phyloP scores from a whole-genome alignment of 805 yeast genomes.

The Metschnikowia aberdeeniae region DNA sequence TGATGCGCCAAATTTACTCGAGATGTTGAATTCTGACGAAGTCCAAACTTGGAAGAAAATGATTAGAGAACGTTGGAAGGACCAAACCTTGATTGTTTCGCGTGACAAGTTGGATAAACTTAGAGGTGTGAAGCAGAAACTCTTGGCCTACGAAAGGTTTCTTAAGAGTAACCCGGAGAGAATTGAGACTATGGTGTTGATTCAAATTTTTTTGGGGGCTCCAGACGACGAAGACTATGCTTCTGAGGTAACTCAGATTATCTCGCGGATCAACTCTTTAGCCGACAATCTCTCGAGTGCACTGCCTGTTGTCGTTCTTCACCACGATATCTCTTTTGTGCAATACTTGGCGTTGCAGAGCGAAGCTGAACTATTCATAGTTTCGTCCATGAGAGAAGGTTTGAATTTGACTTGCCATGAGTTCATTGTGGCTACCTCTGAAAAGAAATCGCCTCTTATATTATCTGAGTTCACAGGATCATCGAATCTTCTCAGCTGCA shows the following conservation, averaged over 20 bases:
- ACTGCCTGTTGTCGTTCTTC: conserved; percentile 83
- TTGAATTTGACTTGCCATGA: conserved; percentile 97
- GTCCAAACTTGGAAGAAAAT: conserved; percentile 64
- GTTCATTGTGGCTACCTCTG: conserved; percentile 70
- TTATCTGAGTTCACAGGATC: conserved; percentile 94
- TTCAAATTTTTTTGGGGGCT: conserved; percentile 74
- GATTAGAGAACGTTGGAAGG: conserved; percentile 76
- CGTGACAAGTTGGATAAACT: conserved; percentile 86
- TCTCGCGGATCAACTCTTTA: conserved; percentile 78
- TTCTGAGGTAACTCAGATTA: conserved; percentile 68
- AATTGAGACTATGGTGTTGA: conserved; percentile 64
- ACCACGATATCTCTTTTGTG: conserved; percentile 82
- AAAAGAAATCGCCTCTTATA: conserved; percentile 74
- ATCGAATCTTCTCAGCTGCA: conserved; percentile 61
- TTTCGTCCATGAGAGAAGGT: conserved; percentile 92
- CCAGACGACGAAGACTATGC: conserved; percentile 60
- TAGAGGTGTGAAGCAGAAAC: conserved; percentile 83
- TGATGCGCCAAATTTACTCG: conserved; percentile 56
- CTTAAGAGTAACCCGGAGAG: conserved; percentile 67
- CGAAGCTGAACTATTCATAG: conserved; percentile 86
- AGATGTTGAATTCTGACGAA: conserved; percentile 41
- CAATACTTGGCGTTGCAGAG: conserved; percentile 83
- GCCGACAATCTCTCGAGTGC: conserved; percentile 65
- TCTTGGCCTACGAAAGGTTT: conserved; percentile 81
- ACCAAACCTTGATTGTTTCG: conserved; percentile 68